These are phyloP conservation scores for Alnus glutinosa DNA, from an alignment of 306 rosid species.

Conservation along the genomic window DNA sequence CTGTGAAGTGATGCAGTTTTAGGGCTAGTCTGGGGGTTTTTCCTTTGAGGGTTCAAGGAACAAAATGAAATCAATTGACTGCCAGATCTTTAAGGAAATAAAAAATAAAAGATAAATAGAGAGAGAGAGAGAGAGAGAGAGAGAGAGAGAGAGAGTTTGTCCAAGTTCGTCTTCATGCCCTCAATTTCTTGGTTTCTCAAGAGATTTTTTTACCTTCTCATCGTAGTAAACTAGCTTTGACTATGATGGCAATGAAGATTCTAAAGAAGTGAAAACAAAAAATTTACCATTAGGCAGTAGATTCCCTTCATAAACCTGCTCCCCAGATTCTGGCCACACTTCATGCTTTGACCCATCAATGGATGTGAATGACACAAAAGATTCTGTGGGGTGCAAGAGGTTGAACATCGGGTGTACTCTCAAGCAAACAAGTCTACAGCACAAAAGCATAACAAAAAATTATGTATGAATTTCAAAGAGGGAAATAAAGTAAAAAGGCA, in stretches of 20 bases:
- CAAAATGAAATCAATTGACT: too few species aligned
- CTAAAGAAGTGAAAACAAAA: slow-evolving; percentile 6
- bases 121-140: too few species aligned
- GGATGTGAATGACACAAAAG: slow-evolving; percentile 73
- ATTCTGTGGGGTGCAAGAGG: slow-evolving; percentile 77
- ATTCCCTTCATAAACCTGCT: slow-evolving; percentile 64
- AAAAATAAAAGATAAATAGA: too few species aligned
- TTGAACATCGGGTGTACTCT: slow-evolving; percentile 85
- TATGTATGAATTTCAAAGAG: neutral
- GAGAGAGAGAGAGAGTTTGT: too few species aligned
- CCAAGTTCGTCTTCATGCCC: too few species aligned
- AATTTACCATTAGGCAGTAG: slow-evolving; percentile 73
- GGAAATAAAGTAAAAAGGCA: neutral
- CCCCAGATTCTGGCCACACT: slow-evolving; percentile 76
- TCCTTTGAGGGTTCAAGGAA: too few species aligned
- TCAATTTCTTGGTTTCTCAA: too few species aligned
- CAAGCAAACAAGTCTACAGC: slow-evolving; percentile 80
- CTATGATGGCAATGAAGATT: neutral
- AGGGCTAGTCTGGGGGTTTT: too few species aligned
- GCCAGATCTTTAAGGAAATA: too few species aligned
- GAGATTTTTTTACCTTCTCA: too few species aligned
- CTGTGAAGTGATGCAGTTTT: too few species aligned
- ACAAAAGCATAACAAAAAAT: slow-evolving; percentile 10
- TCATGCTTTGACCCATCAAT: slow-evolving; percentile 77
- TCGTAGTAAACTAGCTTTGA: neutral